Percentiles rank a stretch among this genome's conserved stretches.
These are phyloP conservation scores for Pancytospora epiphaga DNA, from an alignment of 371 early-diverging fungal species.

Conservation along the genomic window DNA sequence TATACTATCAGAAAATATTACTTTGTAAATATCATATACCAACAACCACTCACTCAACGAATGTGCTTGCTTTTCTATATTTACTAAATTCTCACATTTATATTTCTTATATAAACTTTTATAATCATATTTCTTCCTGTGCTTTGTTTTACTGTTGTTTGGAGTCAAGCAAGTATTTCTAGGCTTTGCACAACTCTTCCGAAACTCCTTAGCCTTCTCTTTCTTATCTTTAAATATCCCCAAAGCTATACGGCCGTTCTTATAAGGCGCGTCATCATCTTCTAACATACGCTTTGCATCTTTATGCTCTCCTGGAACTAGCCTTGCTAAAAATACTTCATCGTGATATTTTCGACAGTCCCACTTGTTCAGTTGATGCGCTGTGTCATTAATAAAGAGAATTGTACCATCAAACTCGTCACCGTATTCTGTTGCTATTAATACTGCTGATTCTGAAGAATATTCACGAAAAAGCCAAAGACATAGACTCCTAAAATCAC, in stretches of 20 bases:
- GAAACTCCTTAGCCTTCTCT: not conserved
- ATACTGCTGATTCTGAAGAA: not conserved
- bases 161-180: not conserved
- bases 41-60: not conserved
- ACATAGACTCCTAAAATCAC: not conserved
- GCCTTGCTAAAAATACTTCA: not conserved
- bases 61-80: not conserved
- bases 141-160: not conserved
- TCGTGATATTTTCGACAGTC: not conserved
- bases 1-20: not conserved
- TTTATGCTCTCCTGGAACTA: not conserved
- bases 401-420: not conserved
- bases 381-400: not conserved
- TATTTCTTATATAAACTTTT: not conserved
- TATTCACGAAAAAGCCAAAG: not conserved
- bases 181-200: not conserved
- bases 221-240: not conserved
- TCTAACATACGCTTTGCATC: no score
- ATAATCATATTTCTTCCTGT: no score
- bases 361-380: not conserved
- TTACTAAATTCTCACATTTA: constrained; percentile 2
- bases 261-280: not conserved
- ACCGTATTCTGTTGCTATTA: not conserved
- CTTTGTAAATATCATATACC: not conserved
- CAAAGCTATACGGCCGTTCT: no score